These are phyloP conservation scores for Juglanconis sp. DNA, from an alignment of 2,329 filamentous ascomycete genomes.

Conservation along the genomic window DNA sequence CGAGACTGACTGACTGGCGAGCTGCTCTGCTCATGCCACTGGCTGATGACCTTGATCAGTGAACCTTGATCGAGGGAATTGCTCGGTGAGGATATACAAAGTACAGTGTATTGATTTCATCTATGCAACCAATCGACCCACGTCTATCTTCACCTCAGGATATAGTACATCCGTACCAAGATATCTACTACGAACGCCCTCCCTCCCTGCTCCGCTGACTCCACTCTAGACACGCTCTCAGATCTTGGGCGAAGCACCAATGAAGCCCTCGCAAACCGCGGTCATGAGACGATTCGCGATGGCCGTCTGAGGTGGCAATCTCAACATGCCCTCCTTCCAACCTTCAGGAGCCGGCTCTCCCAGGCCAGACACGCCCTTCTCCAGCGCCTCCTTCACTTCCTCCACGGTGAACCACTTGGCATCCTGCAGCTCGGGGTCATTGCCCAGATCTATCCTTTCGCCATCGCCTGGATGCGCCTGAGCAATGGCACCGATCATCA, in stretches of 20 bases:
- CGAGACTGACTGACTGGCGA: too few species aligned
- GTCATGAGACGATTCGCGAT: conserved; percentile 88
- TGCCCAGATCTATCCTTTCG: conserved; percentile 76
- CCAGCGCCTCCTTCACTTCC: conserved; percentile 73
- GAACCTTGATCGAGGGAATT: too few species aligned
- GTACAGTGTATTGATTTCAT: too few species aligned
- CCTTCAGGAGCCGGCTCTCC: conserved; percentile 61
- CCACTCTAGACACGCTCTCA: conserved; percentile 24
- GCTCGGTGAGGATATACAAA: too few species aligned
- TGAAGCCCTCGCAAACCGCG: conserved; percentile 74
- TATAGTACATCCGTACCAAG: too few species aligned
- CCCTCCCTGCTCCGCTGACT: too few species aligned
- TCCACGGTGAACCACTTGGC: conserved; percentile 85
- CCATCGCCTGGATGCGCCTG: conserved; percentile 73
- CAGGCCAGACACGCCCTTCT: conserved; percentile 62
- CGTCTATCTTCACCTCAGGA: too few species aligned
- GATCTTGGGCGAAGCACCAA: conserved; percentile 53
- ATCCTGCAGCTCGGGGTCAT: conserved; percentile 88
- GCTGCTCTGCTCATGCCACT: too few species aligned
- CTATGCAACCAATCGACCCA: too few species aligned
- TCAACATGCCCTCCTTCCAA: conserved; percentile 73
- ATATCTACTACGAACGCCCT: too few species aligned
- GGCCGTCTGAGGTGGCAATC: conserved; percentile 79
- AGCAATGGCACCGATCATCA: conserved; percentile 86
- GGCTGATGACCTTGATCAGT: too few species aligned